A percentile compares a stretch with the other conserved stretches of the same genome.
These are phyloP conservation scores for Neonectria punicea DNA, from an alignment of 2,329 filamentous ascomycete genomes.

Conservation along the genomic window DNA sequence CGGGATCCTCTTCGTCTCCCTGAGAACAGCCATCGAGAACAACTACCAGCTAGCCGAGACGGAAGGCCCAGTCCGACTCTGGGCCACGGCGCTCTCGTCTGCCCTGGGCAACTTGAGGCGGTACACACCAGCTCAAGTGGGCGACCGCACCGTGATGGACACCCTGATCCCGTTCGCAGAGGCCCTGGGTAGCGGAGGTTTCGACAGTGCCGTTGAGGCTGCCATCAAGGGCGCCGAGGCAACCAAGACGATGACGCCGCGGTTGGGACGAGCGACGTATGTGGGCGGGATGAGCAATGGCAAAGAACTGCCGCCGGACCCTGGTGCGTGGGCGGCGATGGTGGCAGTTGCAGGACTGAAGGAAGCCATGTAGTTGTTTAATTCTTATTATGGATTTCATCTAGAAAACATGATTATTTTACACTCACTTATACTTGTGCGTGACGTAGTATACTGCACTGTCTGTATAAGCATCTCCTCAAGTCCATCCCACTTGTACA, in stretches of 20 bases:
- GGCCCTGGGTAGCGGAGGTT: conserved; percentile 57
- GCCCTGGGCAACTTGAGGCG: conserved; percentile 59
- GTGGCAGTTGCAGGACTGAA: conserved; percentile 52
- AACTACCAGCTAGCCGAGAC: conserved; percentile 45
- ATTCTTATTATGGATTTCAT: not conserved
- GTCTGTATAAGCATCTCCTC: too few species aligned
- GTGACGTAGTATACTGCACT: not conserved
- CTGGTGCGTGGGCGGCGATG: conserved; percentile 77
- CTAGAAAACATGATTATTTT: not conserved
- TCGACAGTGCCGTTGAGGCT: conserved; percentile 67
- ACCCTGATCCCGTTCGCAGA: conserved; percentile 65
- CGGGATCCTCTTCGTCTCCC: conserved; percentile 64
- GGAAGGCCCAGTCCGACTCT: conserved; percentile 52
- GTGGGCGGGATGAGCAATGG: conserved; percentile 65
- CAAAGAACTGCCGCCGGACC: conserved; percentile 69
- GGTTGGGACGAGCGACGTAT: conserved; percentile 75
- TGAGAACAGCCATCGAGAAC: conserved; percentile 55
- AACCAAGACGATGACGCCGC: conserved; percentile 73
- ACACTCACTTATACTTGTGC: not conserved
- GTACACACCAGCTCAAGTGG: conserved; percentile 66
- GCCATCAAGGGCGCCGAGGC: conserved; percentile 69
- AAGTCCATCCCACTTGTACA: not conserved
- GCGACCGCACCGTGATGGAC: conserved; percentile 68
- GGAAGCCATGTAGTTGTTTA: conserved; percentile 12
- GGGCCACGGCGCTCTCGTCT: conserved; percentile 54